Base-by-base conservation (phyloP, 768 basidiomycete species). In the Rubroboletus satanas region DNA sequence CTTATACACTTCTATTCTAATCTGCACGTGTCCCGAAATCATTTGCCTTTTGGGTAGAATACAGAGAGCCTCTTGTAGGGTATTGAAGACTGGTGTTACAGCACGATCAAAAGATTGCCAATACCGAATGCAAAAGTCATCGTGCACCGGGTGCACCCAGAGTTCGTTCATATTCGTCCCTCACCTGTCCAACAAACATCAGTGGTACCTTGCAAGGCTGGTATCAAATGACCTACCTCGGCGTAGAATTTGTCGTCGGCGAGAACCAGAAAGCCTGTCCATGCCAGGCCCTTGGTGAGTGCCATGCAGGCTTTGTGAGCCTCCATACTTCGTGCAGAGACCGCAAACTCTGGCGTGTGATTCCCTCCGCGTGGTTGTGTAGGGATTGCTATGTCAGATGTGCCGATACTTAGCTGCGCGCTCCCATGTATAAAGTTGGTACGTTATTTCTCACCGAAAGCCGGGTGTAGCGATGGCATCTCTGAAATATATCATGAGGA, bases 361-460 rank as follows among this genome's bases (percentile, higher is more conserved):
- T 91, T 91, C n/a, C 83, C 84, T 39, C 87, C 88, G 48, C 79
- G 73, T 7, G 81, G 80, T 57, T 75, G 73, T 7, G 87, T 87
- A n/a, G 88, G 88, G 50, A 91, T 89, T 29, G 83, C 87, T 87
- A 46, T 31, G 32, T 26, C 44, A 51, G 55, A 61, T 49, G 43
- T 21, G 61, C 67, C 57, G 65, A 59, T 7, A 69, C 67, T 69
- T 21, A 73, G 59, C 42, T 56, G 55, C 59, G 23, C 9, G 14
- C 29, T 32, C 28, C 28, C 5, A 26, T 17, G 33, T 6, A 17
- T 26, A 49, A 54, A 49, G 23, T 29, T 23, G 29, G 29, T 29
- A 5, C 17, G 1, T 18, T 9, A 38, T 31, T 29, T 65, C 76
- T 69, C 65, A 85, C 86, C 78, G 57, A 75, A 88, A n/a, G 67